phyloP scores from a whole-genome alignment of 2,329 filamentous ascomycete species.

The Calonectria fujianensis region DNA sequence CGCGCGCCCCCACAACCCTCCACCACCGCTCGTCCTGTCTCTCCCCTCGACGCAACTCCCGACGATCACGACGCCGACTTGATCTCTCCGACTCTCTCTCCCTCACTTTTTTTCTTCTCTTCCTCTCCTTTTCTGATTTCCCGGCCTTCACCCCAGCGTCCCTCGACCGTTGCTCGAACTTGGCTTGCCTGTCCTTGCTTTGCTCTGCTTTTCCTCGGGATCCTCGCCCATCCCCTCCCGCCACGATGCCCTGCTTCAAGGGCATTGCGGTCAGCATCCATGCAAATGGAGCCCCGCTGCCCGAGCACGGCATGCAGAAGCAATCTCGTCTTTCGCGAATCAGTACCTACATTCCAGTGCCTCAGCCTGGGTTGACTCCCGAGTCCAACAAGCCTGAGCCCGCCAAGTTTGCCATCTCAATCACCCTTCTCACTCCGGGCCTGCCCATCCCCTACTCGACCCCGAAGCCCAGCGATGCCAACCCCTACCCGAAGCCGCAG shows the following conservation, averaged over 20 bases:
- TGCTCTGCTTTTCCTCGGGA: constrained; percentile 26
- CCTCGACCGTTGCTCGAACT: constrained; percentile 26
- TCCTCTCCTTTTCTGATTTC: constrained; percentile 10
- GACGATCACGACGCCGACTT: constrained; percentile 44
- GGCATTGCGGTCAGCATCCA: constrained; percentile 99
- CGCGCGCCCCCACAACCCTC: constrained; percentile 51
- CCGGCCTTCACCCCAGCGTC: constrained; percentile 37
- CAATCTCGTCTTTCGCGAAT: constrained; percentile 94
- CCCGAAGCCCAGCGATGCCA: constrained; percentile 84
- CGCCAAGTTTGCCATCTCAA: constrained; percentile 97
- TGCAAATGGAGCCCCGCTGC: constrained; percentile 84
- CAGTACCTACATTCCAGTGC: constrained; percentile 97
- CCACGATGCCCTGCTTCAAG: constrained; percentile 95
- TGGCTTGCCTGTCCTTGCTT: constrained; percentile 34
- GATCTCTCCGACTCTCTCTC: constrained; percentile 22
- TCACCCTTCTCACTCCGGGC: constrained; percentile 92
- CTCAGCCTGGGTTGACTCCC: constrained; percentile 82
- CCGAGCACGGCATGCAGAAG: constrained; percentile 96
- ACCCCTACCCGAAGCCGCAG: constrained; percentile 88
- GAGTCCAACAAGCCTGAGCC: constrained; percentile 87
- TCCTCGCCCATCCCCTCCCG: constrained; percentile 42
- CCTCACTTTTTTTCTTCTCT: background rate
- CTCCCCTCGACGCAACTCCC: constrained; percentile 52
- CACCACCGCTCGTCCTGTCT: constrained; percentile 51
- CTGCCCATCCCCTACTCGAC: constrained; percentile 94